Evolutionary conservation across 2,329 filamentous ascomycete species (phyloP), one percentile per base, ranked within the genome.

Genomic region (Colletotrichum noveboracense): DNA sequence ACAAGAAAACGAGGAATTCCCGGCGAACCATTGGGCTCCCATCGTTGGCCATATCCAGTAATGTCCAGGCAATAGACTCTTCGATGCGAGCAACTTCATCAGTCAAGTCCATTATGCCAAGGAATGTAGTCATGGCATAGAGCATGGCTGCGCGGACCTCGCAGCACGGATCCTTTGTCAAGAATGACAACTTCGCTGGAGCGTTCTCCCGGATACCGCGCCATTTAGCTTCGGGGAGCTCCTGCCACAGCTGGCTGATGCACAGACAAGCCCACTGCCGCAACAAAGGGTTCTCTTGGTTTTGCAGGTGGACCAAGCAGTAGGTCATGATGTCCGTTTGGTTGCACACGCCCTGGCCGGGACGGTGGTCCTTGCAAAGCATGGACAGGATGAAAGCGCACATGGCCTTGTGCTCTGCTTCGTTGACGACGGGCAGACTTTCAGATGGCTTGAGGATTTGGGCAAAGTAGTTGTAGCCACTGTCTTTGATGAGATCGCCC

Each of bases 351-450:
- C 94, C 94, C 84, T 98, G 96, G 3, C 96, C 97, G 77, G 97
- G 95, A 78, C 94, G 94, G 84, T 98, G 98, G 78, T 94, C 94
- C 82, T 97, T 98, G 91, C 97, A 99, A 77, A 99, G 95, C 91
- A 98, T 98, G 30, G 96, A 94, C 56, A 98, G 92, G 77, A 99
- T 98, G 82, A 99, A 99, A 3, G 97, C 96, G 83, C 97, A 98
- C 97, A 99, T 99, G 58, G 97, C 97, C 81, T 97, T 95, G 87
- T 99, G 97, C 85, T 98, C 97, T n/a, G 76, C 69, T 70, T 93
- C 93, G 82, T 98, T 97, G 38, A 94, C 93, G 26, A 98, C 94
- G 0, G 96, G 95, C 66, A 98, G 93, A 3, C 92, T 92, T 78
- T 96, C 95, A 12, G 91, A 91, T 3, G 96, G 95, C 81, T 96